Evolutionary conservation across 2,329 filamentous ascomycete genomes (phyloP), one percentile per base, ranked within the genome.

Genomic region (Talaromyces pinophilus): DNA sequence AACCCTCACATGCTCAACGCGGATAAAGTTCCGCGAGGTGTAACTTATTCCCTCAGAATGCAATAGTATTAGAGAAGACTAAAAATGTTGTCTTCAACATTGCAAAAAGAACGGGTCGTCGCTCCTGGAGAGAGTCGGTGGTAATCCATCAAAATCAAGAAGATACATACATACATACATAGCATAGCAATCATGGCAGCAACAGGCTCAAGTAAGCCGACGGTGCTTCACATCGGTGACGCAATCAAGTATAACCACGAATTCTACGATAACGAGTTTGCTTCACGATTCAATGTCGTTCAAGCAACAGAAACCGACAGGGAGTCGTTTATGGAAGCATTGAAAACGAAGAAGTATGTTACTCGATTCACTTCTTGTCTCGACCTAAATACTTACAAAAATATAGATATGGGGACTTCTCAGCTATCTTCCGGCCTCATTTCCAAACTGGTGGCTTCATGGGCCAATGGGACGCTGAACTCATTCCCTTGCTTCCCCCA

Each of bases 381-480:
- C 30, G 3, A 17, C 5, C 17, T 42, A 8, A 44, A 15, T n/a
- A 25, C 22, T 50, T 1, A 50, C 48, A 17, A 28, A 28, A 17
- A 28, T 17, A 17, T 6, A 77, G 76, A 68, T 81, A 74, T 67
- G 77, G 77, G 6, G 70, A 76, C 40, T 79, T 80, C 65, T 71
- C 78, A 17, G 85, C 84, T 66, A 80, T 84, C 57, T 86, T 87
- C 69, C 79, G 86, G 2, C 87, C 87, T 0, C 88, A 87, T 73
- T 89, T 86, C 86, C 85, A 86, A 66, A 88, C 86, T 0, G 87
- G 87, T 0, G 86, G 85, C 3, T 87, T 89, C 70, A 89, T 89
- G 86, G 86, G 86, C 0, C 83, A 83, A 25, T 89, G 86, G 86
- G 85, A 90, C 70, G 71, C 75, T 11, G 87, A 89, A 68, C 71